Conservation (phyloP, 306 rosid species). For the Cucumis hystrix region DNA sequence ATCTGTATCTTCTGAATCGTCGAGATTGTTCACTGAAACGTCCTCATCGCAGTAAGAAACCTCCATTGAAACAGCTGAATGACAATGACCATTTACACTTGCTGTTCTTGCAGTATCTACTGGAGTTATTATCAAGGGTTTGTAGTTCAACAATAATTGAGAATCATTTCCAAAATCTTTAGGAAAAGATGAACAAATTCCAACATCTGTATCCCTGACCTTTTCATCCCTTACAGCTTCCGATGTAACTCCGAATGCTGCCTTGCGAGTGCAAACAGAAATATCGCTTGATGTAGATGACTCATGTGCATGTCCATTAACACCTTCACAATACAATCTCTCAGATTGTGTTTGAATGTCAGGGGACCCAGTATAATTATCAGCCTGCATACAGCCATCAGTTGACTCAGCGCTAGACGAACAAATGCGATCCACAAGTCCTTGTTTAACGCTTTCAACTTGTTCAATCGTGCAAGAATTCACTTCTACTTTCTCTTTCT, state of each 20-base stretch:
- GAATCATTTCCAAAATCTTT: slow-evolving; percentile 6
- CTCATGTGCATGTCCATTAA: slow-evolving; percentile 11
- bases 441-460: slow-evolving; percentile 19
- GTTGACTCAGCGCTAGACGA: slow-evolving; percentile 15
- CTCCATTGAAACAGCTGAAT: slow-evolving; percentile 21
- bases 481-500: slow-evolving; percentile 18
- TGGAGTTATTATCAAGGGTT: slow-evolving; percentile 10
- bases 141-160: not conserved
- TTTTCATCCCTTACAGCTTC: slow-evolving; percentile 10
- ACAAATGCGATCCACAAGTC: slow-evolving; percentile 9
- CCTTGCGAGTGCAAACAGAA: slow-evolving; percentile 18
- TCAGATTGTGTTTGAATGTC: slow-evolving; percentile 15
- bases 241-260: not conserved
- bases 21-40: not conserved
- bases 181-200: slow-evolving; percentile 4
- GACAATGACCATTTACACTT: slow-evolving; percentile 9
- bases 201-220: not conserved
- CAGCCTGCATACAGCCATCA: slow-evolving; percentile 13
- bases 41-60: slow-evolving; percentile 4
- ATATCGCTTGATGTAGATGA: slow-evolving; percentile 19
- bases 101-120: slow-evolving; percentile 7
- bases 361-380: slow-evolving; percentile 24
- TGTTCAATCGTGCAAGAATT: slow-evolving; percentile 23
- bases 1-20: slow-evolving; percentile 21
- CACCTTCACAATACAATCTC: slow-evolving; percentile 18